phyloP scores from a whole-genome alignment of 2,329 filamentous ascomycete species.

The Beauveria varroae region DNA sequence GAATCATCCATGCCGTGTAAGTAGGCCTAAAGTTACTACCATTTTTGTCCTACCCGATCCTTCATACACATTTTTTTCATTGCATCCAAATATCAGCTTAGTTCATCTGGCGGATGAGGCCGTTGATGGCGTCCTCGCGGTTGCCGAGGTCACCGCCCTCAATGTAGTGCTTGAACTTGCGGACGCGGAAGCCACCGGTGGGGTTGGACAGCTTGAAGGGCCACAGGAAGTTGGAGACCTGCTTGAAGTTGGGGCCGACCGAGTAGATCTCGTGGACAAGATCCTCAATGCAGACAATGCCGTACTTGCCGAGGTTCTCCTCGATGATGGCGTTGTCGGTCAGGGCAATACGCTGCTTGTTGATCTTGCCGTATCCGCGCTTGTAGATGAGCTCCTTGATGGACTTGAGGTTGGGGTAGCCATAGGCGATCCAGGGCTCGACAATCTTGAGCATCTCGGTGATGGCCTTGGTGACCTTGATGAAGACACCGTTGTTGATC shows the following conservation, averaged over 20 bases:
- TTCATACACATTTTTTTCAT: conserved; percentile 27
- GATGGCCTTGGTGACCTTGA: conserved; percentile 96
- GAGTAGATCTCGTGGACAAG: conserved; percentile 99
- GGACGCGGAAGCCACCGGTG: conserved; percentile 86
- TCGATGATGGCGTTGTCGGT: conserved; percentile 98
- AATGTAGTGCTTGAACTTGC: conserved; percentile 99
- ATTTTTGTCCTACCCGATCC: conserved; percentile 8
- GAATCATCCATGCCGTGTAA: conserved; percentile 18
- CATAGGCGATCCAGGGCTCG: conserved; percentile 98
- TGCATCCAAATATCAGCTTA: conserved; percentile 39
- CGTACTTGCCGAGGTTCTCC: conserved; percentile 93
- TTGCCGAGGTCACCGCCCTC: conserved; percentile 98
- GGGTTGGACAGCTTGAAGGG: conserved; percentile 99
- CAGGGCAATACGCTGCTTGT: conserved; percentile 94
- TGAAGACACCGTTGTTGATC: conserved; percentile 99
- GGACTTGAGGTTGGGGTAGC: conserved; percentile 98
- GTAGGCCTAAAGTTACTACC: conserved; percentile 9
- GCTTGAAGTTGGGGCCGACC: conserved; percentile 99
- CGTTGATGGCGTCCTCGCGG: conserved; percentile 97
- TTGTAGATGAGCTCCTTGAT: conserved; percentile 99
- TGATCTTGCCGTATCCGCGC: conserved; percentile 97
- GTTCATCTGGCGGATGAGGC: conserved; percentile 97
- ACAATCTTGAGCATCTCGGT: conserved; percentile 96
- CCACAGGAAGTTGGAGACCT: conserved; percentile 98
- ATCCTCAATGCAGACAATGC: conserved; percentile 99